Conservation (phyloP, 2,329 filamentous ascomycete genomes). For the Ophiostoma ulmi region DNA sequence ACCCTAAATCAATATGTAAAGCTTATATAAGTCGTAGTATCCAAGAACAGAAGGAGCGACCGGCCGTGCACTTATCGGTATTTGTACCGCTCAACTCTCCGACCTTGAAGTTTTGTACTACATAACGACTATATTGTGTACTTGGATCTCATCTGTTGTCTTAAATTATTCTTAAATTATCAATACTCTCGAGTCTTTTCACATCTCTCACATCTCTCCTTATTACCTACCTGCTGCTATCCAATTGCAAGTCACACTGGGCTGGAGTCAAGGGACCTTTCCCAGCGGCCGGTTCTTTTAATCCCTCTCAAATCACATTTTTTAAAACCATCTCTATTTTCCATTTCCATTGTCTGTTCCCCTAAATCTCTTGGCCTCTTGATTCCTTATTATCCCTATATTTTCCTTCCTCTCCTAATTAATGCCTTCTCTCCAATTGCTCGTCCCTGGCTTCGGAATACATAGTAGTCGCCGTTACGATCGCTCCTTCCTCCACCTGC, state of each 20-base stretch:
- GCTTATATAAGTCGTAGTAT: too few relatives aligned
- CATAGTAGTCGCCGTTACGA: neutral
- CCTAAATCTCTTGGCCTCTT: neutral
- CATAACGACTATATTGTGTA: too few relatives aligned
- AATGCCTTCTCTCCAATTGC: neutral
- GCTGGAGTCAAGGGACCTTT: neutral
- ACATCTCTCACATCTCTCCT: neutral
- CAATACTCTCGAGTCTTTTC: too few relatives aligned
- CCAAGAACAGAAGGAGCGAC: too few relatives aligned
- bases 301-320: neutral
- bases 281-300: neutral
- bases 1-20: too few relatives aligned
- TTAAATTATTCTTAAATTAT: too few relatives aligned
- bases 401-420: neutral
- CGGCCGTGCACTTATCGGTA: too few relatives aligned
- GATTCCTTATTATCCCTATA: neutral
- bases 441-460: neutral
- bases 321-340: neutral
- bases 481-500: neutral
- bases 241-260: neutral
- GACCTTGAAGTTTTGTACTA: too few relatives aligned
- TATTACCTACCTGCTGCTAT: neutral
- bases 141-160: too few relatives aligned
- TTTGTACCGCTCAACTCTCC: too few relatives aligned
- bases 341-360: neutral